These are phyloP conservation scores for Pythium monospermum DNA, from an alignment of 352 stramenopile species.

Conservation along the genomic window DNA sequence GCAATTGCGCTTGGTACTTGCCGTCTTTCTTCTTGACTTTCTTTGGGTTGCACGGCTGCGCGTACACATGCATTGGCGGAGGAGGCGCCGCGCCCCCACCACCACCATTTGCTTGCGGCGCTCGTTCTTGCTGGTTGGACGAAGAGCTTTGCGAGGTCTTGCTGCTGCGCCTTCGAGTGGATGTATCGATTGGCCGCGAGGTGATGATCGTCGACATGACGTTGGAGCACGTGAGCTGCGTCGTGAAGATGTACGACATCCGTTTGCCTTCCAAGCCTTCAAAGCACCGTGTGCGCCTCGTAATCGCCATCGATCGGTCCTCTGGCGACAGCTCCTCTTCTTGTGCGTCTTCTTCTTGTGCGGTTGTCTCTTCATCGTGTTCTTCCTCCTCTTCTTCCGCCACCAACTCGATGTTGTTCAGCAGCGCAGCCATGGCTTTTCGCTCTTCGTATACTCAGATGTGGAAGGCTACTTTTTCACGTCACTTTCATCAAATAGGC, in stretches of 20 bases:
- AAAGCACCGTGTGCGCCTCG: slow-evolving; percentile 30
- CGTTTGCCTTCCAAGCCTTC: slow-evolving; percentile 29
- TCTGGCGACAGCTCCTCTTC: neutral
- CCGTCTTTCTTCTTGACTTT: slow-evolving; percentile 29
- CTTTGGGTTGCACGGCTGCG: slow-evolving; percentile 24
- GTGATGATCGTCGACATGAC: slow-evolving; percentile 64
- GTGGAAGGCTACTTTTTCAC: too few relatives aligned
- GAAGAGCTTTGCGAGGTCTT: neutral
- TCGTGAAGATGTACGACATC: slow-evolving; percentile 43
- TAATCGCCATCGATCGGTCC: slow-evolving; percentile 30
- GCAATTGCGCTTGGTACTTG: slow-evolving; percentile 44
- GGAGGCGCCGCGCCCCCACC: neutral
- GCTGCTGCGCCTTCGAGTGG: slow-evolving; percentile 8
- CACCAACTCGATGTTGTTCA: too few relatives aligned
- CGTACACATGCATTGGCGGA: slow-evolving; percentile 26
- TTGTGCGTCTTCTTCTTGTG: neutral
- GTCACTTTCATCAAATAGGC: too few relatives aligned
- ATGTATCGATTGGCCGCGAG: slow-evolving; percentile 22
- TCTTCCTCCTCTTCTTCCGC: too few relatives aligned
- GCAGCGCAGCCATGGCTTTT: too few relatives aligned
- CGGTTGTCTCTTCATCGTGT: too few relatives aligned
- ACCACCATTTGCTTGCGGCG: slow-evolving; percentile 28
- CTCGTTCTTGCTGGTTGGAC: slow-evolving; percentile 3
- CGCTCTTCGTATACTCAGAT: too few relatives aligned
- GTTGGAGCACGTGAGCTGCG: slow-evolving; percentile 57